Evolutionary conservation across 2,329 filamentous ascomycete genomes (phyloP), one percentile per base, ranked within the genome.

Genomic region (Colletotrichum agaves): DNA sequence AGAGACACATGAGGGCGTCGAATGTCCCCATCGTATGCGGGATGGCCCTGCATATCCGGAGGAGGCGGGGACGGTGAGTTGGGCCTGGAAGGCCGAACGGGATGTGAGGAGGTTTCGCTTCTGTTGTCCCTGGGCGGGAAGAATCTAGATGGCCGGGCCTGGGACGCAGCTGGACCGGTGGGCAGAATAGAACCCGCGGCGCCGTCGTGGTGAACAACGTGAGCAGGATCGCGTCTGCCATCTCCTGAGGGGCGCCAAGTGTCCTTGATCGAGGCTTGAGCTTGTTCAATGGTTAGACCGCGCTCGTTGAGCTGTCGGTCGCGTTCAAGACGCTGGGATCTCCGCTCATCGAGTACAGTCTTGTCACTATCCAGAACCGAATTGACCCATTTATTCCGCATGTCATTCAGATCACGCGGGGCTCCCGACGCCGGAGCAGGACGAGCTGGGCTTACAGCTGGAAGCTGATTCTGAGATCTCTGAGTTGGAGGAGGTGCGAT

Each of bases 61-160:
- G 93, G 92, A 3, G 92, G 92, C 0, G 91, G 91, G 3, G 90
- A 91, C 15, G 91, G 88, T 5, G 89, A 91, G 19, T 80, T 81
- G 4, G 83, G 79, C 44, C 84, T 80, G 4, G 78, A 75, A n/a
- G 79, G 77, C 49, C 23, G 72, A 73, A 57, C 35, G 43, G 15
- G 27, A 27, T 73, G 66, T 17, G 74, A 72, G 53, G 72, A 65
- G 19, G 81, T 77, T 23, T 85, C 83, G 10, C 77, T 73, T 13
- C 83, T 84, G 37, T 77, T 71, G 71, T 88, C 87, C 61, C 79
- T 84, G 2, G 83, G 75, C 0, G 89, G 89, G 75, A 91, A 91
- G 76, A 91, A 91, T 47, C 88, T 80, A 7, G 89, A 91, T 17
- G 83, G 79, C 21, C 87, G 83, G 19, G 80, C 78, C 66, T 84